phyloP scores from a whole-genome alignment of 2,329 filamentous ascomycete genomes.

The Paradendryphiella salina region DNA sequence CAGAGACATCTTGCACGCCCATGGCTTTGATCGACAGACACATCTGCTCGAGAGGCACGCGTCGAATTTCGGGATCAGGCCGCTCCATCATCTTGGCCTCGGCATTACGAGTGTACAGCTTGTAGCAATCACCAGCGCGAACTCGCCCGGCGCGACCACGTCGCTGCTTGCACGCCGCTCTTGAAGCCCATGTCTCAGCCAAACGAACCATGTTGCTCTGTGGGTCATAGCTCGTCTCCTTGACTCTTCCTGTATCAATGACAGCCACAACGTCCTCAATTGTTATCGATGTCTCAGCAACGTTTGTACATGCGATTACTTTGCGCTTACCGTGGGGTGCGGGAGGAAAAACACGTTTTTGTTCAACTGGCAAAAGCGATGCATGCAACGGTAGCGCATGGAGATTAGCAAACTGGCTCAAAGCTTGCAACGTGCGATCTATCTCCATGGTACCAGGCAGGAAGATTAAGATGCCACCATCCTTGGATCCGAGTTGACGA shows the following conservation, averaged over 20 bases:
- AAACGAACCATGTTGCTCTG: constrained; percentile 92
- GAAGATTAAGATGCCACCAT: constrained; percentile 93
- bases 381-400: constrained; percentile 89
- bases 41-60: constrained; percentile 90
- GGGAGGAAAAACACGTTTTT: constrained; percentile 79
- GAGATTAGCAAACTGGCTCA: constrained; percentile 67
- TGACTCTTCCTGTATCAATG: constrained; percentile 92
- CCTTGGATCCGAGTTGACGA: constrained; percentile 68
- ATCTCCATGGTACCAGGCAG: constrained; percentile 92
- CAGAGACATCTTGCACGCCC: constrained; percentile 80
- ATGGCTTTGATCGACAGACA: constrained; percentile 94
- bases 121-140: constrained; percentile 88
- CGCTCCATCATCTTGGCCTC: constrained; percentile 83
- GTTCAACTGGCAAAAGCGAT: constrained; percentile 84
- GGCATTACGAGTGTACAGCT: constrained; percentile 85
- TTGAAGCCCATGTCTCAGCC: constrained; percentile 92
- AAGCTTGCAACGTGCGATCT: constrained; percentile 71
- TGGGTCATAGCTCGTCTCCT: constrained; percentile 93
- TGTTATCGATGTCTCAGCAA: constrained; percentile 97
- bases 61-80: constrained; percentile 89
- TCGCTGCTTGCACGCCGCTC: constrained; percentile 90
- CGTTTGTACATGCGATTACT: constrained; percentile 92
- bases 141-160: constrained; percentile 93
- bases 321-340: constrained; percentile 82
- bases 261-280: constrained; percentile 97